Evolutionary conservation across 2,329 filamentous ascomycete species (phyloP).

Genomic region (Fonsecaea multimorphosa): DNA sequence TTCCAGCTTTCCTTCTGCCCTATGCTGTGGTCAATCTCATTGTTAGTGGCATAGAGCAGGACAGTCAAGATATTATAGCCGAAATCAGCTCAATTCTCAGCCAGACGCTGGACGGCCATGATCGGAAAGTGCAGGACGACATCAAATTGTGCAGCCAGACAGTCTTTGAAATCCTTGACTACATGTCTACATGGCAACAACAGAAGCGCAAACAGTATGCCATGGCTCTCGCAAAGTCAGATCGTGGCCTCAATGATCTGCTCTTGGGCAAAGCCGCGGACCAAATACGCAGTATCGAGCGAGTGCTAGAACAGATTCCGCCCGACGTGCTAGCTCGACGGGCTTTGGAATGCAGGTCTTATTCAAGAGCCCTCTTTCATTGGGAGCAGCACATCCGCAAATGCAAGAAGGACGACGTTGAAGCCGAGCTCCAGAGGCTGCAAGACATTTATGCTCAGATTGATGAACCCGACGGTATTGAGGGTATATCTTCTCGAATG

Average conservation of each 20-base stretch:
- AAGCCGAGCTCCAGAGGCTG: conserved; percentile 73
- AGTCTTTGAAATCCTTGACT: conserved; percentile 89
- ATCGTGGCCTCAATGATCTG: conserved; percentile 33
- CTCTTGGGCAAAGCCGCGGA: conserved; percentile 36
- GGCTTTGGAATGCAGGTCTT: conserved; percentile 92
- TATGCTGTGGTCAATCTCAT: conserved; percentile 85
- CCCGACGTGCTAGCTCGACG: conserved; percentile 77
- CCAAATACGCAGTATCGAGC: conserved; percentile 70
- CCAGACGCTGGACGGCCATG: conserved; percentile 63
- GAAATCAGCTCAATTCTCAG: conserved; percentile 80
- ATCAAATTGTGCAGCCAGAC: conserved; percentile 89
- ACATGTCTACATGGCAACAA: conserved; percentile 87
- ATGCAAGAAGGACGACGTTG: conserved; percentile 55
- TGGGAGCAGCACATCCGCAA: conserved; percentile 86
- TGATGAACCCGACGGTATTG: conserved; percentile 94
- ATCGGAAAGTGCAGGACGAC: conserved; percentile 68
- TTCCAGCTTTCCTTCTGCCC: conserved; percentile 86
- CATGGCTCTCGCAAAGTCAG: conserved; percentile 21
- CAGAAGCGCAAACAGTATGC: conserved; percentile 65
- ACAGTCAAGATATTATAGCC: conserved; percentile 67
- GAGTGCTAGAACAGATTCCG: conserved; percentile 71
- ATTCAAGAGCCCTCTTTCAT: conserved; percentile 88
- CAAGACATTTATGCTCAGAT: conserved; percentile 97
- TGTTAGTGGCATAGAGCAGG: conserved; percentile 69
- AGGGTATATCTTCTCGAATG: conserved; percentile 88